phyloP scores from a whole-genome alignment of 2,329 filamentous ascomycete species.

The Cercospora sp. region DNA sequence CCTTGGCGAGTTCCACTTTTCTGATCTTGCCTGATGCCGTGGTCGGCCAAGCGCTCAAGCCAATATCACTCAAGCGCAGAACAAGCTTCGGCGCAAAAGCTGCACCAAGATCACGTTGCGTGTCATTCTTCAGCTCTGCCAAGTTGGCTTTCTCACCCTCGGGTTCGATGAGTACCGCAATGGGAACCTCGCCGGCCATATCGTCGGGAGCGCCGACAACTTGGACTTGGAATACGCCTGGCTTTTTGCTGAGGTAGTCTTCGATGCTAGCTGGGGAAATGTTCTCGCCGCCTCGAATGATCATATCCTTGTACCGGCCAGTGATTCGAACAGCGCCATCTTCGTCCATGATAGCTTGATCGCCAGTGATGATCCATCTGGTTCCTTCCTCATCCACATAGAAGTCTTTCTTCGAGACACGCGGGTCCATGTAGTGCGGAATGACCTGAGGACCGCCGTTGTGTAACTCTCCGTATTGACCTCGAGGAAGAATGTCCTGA shows the following conservation, averaged over 20 bases:
- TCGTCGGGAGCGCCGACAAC: constrained; percentile 50
- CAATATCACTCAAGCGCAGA: constrained; percentile 46
- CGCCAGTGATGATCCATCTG: constrained; percentile 68
- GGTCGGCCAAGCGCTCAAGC: constrained; percentile 42
- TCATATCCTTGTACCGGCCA: constrained; percentile 41
- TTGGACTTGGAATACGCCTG: constrained; percentile 40
- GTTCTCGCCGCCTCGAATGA: constrained; percentile 65
- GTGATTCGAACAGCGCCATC: constrained; percentile 44
- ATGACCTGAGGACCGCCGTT: constrained; percentile 37
- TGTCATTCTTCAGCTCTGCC: constrained; percentile 39
- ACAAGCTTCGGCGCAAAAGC: constrained; percentile 46
- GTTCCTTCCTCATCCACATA: constrained; percentile 37
- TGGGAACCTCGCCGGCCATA: constrained; percentile 51
- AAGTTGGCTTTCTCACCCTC: constrained; percentile 38
- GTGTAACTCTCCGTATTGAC: constrained; percentile 37
- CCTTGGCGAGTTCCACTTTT: constrained; percentile 42
- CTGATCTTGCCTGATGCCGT: constrained; percentile 51
- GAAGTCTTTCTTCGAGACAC: constrained; percentile 32
- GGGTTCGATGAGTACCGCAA: constrained; percentile 47
- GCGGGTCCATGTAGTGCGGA: constrained; percentile 35
- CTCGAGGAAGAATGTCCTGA: constrained; percentile 30
- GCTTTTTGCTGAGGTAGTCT: constrained; percentile 41
- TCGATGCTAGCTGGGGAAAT: constrained; percentile 48
- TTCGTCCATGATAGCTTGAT: constrained; percentile 54
- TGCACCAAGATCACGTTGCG: constrained; percentile 41